Conservation (phyloP, 345 rosid genomes). For the Microthlaspi erraticum region DNA sequence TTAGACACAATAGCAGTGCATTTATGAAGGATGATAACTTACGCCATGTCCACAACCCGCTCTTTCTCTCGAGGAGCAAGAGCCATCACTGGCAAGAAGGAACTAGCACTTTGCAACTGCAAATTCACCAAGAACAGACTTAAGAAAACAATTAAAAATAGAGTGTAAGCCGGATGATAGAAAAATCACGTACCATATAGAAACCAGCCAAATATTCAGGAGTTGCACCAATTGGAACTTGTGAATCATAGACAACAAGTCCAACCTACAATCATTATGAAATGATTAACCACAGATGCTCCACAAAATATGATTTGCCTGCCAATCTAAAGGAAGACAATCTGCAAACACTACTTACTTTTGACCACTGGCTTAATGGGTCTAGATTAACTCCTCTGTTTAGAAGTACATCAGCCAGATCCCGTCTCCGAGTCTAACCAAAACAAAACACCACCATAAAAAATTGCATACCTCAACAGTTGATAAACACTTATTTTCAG, state of each 20-base stretch:
- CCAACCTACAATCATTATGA: conserved; percentile 66
- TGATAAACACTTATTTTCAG: conserved; percentile 18
- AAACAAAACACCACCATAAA: conserved; percentile 28
- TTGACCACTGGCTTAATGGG: conserved; percentile 98
- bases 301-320: background rate
- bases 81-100: conserved; percentile 97
- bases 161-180: background rate
- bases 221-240: conserved; percentile 95
- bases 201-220: conserved; percentile 98
- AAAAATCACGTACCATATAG: conserved; percentile 67
- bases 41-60: conserved; percentile 93
- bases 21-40: conserved; percentile 46
- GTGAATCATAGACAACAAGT: conserved; percentile 86
- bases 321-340: conserved; percentile 4
- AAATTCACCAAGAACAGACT: conserved; percentile 20
- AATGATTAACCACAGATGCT: background rate
- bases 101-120: conserved; percentile 95
- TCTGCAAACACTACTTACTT: conserved; percentile 54
- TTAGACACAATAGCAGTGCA: conserved; percentile 6
- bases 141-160: conserved; percentile 25
- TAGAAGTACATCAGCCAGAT: conserved; percentile 89
- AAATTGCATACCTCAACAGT: conserved; percentile 29
- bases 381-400: conserved; percentile 94
- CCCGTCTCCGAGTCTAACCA: conserved; percentile 80
- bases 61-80: conserved; percentile 98